A percentile compares a stretch with the other conserved stretches of the same genome.
phyloP scores from a whole-genome alignment of 2,329 filamentous ascomycete species.

The Aspergillus amoenus region DNA sequence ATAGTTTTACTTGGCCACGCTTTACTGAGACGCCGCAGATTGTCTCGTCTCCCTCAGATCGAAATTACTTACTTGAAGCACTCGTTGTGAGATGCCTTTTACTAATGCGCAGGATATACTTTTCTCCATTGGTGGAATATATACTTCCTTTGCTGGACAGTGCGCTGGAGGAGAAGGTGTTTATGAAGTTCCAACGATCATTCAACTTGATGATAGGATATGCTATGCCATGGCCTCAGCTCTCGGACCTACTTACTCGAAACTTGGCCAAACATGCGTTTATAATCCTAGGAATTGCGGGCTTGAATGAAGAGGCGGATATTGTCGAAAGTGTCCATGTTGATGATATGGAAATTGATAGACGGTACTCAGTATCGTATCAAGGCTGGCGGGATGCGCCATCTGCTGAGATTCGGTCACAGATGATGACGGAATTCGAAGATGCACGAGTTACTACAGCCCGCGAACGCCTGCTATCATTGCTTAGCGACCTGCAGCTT shows the following conservation, averaged over 20 bases:
- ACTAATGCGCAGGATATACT: conserved; percentile 38
- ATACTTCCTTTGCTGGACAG: conserved; percentile 29
- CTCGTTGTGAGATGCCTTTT: conserved; percentile 36
- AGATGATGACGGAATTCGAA: conserved; percentile 36
- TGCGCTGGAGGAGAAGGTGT: conserved; percentile 28
- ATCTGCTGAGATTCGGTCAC: conserved; percentile 25
- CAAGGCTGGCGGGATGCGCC: conserved; percentile 36
- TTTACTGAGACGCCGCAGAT: conserved; percentile 25
- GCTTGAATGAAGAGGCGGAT: conserved; percentile 24
- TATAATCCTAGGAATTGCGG: conserved; percentile 42
- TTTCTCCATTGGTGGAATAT: conserved; percentile 35
- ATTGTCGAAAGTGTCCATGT: conserved; percentile 17
- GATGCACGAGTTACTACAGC: conserved; percentile 28
- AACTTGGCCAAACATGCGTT: conserved; percentile 47
- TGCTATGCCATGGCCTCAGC: conserved; percentile 42
- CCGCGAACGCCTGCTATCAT: conserved; percentile 34
- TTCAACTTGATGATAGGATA: conserved; percentile 51
- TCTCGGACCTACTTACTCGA: conserved; percentile 46
- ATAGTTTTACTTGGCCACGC: background rate
- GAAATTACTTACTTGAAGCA: conserved; percentile 27
- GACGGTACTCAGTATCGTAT: conserved; percentile 37
- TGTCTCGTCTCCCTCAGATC: conserved; percentile 10
- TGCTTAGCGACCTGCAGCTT: conserved; percentile 49
- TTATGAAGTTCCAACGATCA: conserved; percentile 40
- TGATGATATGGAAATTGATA: conserved; percentile 41